A percentile compares a stretch with the other conserved stretches of the same genome.
phyloP scores from a whole-genome alignment of 2,329 filamentous ascomycete species.

The Xylariales sp. region DNA sequence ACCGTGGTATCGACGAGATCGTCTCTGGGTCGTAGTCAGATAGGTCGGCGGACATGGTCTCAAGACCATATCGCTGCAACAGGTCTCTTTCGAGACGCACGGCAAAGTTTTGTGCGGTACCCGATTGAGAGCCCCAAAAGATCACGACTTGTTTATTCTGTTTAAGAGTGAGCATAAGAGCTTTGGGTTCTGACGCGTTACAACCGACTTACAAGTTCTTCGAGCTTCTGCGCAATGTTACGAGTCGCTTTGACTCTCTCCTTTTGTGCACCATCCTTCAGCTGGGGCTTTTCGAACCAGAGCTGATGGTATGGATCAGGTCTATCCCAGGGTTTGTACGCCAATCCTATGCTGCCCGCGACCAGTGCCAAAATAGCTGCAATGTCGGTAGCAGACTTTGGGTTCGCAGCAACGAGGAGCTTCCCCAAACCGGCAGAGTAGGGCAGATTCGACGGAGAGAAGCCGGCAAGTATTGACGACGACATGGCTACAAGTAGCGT shows the following conservation, averaged over 20 bases:
- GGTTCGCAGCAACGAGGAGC: too few relatives aligned
- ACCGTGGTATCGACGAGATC: conserved; percentile 23
- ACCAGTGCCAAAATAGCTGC: too few relatives aligned
- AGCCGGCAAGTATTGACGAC: too few relatives aligned
- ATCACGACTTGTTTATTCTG: conserved; percentile 26
- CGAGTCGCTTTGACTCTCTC: conserved; percentile 6
- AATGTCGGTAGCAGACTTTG: too few relatives aligned
- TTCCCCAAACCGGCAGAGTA: too few relatives aligned
- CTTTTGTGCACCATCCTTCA: background rate
- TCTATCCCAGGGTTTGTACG: background rate
- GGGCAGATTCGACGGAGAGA: too few relatives aligned
- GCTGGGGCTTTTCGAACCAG: background rate
- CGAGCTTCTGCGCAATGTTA: conserved; percentile 13
- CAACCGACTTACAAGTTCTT: conserved; percentile 27
- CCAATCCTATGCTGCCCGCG: too few relatives aligned
- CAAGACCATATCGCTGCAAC: conserved; percentile 32
- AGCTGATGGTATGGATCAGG: background rate
- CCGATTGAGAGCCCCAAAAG: conserved; percentile 46
- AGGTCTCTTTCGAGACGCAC: conserved; percentile 34
- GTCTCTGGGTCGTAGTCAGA: conserved; percentile 41
- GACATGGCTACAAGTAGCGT: too few relatives aligned
- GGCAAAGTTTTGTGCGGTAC: conserved; percentile 39
- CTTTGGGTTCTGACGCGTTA: too few relatives aligned
- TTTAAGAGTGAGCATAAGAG: background rate
- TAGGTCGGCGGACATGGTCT: conserved; percentile 36